Evolutionary conservation across 257 asterid genomes (phyloP).

Genomic region (Solanum dulcamara): DNA sequence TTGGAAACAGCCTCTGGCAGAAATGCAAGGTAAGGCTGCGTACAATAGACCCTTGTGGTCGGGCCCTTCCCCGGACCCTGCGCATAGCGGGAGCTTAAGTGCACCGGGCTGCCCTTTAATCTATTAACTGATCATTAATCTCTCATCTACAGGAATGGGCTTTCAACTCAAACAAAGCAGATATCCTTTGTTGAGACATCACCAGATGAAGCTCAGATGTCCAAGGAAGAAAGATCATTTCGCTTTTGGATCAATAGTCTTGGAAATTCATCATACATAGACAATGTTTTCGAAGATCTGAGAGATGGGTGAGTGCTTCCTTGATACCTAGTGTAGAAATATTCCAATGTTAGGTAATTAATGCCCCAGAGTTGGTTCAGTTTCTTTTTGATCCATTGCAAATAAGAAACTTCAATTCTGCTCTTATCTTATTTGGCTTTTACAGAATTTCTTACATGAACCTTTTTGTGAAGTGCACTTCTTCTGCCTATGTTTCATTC

Average conservation of each 20-base stretch:
- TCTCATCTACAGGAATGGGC: slow-evolving; percentile 54
- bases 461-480: not conserved
- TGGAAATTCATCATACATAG: slow-evolving; percentile 59
- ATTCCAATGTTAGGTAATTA: not conserved
- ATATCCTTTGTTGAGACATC: slow-evolving; percentile 59
- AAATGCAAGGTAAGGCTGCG: no score
- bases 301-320: slow-evolving; percentile 47
- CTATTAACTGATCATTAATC: not conserved
- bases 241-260: slow-evolving; percentile 94
- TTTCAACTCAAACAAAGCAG: slow-evolving; percentile 45
- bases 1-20: no score
- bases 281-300: slow-evolving; percentile 78
- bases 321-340: not conserved
- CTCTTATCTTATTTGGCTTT: not conserved
- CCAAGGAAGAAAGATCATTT: slow-evolving; percentile 93
- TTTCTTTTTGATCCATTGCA: not conserved
- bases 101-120: no score
- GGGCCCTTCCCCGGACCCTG: no score
- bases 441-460: not conserved
- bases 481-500: not conserved
- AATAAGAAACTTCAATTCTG: not conserved
- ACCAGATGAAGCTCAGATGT: slow-evolving; percentile 81
- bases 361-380: not conserved
- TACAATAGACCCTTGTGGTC: no score
- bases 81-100: no score